Conservation (phyloP, 768 basidiomycete species). For the Hemileccinum impolitum region DNA sequence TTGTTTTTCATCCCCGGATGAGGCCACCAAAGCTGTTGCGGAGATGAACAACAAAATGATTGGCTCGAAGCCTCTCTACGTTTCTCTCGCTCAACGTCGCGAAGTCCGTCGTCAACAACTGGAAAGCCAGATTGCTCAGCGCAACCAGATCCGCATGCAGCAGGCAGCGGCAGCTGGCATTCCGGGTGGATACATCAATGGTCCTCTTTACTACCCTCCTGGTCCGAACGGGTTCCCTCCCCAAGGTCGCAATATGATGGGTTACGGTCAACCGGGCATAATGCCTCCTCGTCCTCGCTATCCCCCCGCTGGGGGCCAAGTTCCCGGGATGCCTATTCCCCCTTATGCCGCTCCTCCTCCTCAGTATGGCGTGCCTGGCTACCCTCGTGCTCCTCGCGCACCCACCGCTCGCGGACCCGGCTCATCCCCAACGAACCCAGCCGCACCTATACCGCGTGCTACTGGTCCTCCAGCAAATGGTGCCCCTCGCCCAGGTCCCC, state of each 20-base stretch:
- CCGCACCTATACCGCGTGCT: slow-evolving; percentile 60
- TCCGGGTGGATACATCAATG: slow-evolving; percentile 48
- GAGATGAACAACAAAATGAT: slow-evolving; percentile 99
- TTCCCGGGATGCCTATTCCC: slow-evolving; percentile 74
- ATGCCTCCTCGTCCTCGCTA: slow-evolving; percentile 87
- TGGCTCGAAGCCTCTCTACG: slow-evolving; percentile 96
- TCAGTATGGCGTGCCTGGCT: slow-evolving; percentile 71
- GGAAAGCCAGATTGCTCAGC: slow-evolving; percentile 97
- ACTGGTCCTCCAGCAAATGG: slow-evolving; percentile 59
- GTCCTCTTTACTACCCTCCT: slow-evolving; percentile 72
- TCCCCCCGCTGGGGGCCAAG: slow-evolving; percentile 63
- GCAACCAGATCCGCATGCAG: slow-evolving; percentile 92
- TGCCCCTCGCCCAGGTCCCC: slow-evolving; percentile 45
- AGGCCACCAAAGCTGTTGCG: slow-evolving; percentile 97
- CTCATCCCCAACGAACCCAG: slow-evolving; percentile 65
- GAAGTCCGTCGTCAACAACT: slow-evolving; percentile 98
- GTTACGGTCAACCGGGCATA: slow-evolving; percentile 85
- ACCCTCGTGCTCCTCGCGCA: slow-evolving; percentile 58
- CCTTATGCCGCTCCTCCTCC: slow-evolving; percentile 74
- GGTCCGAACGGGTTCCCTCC: slow-evolving; percentile 76
- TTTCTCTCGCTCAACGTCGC: slow-evolving; percentile 96
- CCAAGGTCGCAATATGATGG: slow-evolving; percentile 60
- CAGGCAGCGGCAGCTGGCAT: slow-evolving; percentile 87
- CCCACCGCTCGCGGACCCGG: slow-evolving; percentile 66
- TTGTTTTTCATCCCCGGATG: slow-evolving; percentile 97